Evolutionary conservation across 202 grass and related monocot species (phyloP), one percentile per base, ranked within the genome.

Genomic region (Eragrostis tef): DNA sequence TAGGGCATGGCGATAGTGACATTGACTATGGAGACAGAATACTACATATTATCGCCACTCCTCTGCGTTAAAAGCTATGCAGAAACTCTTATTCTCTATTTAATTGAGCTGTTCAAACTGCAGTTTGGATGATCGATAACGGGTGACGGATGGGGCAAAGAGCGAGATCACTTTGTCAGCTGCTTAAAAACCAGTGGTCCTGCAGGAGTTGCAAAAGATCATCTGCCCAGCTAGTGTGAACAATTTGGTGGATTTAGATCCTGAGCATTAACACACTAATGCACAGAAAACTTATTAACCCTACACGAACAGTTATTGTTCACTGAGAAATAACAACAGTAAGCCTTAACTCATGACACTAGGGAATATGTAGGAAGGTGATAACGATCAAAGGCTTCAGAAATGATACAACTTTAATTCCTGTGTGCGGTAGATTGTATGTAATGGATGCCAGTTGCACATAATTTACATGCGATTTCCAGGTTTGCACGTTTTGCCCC

Each of bases 311-410:
- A 44, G 34, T n/a, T 58, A 43, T 58, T 46, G 7, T 50, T 45
- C 34, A 43, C 13, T 15, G 7, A 59, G n/a, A 59, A 43, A 75
- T 75, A 41, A 9, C 54, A 46, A 76, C 19, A 61, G 5, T 77
- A 47, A 60, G 73, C 44, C 22, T 0, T 15, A n/a, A n/a, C n/a
- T 19, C 11, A 7, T 45, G 53, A 9, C 29, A 60, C 6, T 64
- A 77, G 19, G 74, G 20, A 31, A 27, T 54, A 41, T 77, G 39
- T 47, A 61, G n/a, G n/a, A n/a, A n/a, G n/a, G n/a, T n/a, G n/a
- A n/a, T n/a, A n/a, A n/a, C n/a, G n/a, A n/a, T n/a, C n/a, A n/a
- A n/a, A n/a, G n/a, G n/a, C n/a, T n/a, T n/a, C n/a, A n/a, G n/a
- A n/a, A n/a, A n/a, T n/a, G n/a, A n/a, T n/a, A n/a, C n/a, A n/a